phyloP scores from a whole-genome alignment of 2,329 filamentous ascomycete genomes.

The Fulvia fulva region DNA sequence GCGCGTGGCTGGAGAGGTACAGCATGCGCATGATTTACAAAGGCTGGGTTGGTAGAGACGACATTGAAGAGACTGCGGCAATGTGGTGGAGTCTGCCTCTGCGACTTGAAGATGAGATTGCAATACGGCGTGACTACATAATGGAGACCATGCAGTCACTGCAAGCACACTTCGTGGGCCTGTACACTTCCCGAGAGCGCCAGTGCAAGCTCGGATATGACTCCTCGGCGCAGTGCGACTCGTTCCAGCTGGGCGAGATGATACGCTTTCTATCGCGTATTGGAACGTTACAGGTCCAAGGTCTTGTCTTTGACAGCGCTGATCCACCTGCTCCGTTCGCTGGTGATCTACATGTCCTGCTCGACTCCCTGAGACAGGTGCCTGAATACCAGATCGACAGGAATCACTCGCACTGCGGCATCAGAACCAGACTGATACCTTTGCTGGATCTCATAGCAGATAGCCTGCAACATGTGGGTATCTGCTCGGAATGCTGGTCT shows the following conservation, averaged over 20 bases:
- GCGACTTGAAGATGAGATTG: slow-evolving; percentile 66
- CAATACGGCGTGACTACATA: slow-evolving; percentile 61
- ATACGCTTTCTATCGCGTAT: slow-evolving; percentile 64
- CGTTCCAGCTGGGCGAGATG: slow-evolving; percentile 75
- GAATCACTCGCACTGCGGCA: slow-evolving; percentile 69
- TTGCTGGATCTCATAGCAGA: slow-evolving; percentile 61
- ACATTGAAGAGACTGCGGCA: slow-evolving; percentile 41
- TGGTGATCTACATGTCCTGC: slow-evolving; percentile 59
- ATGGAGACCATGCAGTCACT: slow-evolving; percentile 67
- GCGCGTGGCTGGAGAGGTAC: slow-evolving; percentile 56
- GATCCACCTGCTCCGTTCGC: slow-evolving; percentile 50
- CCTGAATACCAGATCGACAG: slow-evolving; percentile 71
- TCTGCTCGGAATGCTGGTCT: slow-evolving; percentile 46
- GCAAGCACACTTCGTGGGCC: slow-evolving; percentile 61
- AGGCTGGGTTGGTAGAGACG: slow-evolving; percentile 56
- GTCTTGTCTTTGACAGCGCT: slow-evolving; percentile 38
- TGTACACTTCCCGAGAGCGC: slow-evolving; percentile 63
- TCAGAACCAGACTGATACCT: slow-evolving; percentile 62
- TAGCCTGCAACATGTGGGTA: slow-evolving; percentile 39
- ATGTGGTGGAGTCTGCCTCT: slow-evolving; percentile 71
- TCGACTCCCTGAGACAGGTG: slow-evolving; percentile 60
- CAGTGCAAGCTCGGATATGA: slow-evolving; percentile 75
- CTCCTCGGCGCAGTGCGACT: slow-evolving; percentile 67
- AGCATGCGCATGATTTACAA: slow-evolving; percentile 64
- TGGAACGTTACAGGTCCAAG: slow-evolving; percentile 55